Evolutionary conservation across 2,329 filamentous ascomycete species (phyloP).

Genomic region (Colletotrichum sp.): DNA sequence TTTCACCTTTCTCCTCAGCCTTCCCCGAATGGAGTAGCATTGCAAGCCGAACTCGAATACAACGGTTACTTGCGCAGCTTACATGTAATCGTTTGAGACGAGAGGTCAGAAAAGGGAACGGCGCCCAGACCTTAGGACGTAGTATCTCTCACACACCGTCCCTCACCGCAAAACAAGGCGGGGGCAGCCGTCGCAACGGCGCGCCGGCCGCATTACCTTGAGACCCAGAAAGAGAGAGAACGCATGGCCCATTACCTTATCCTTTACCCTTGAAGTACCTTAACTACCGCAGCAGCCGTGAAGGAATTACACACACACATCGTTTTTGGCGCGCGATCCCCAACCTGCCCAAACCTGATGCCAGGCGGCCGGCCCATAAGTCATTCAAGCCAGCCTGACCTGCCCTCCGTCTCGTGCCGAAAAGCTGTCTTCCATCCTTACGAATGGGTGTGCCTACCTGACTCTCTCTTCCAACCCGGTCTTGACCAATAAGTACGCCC

Average conservation of each 20-base stretch:
- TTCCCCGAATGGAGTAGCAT: fast-evolving
- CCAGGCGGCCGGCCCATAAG: neutral
- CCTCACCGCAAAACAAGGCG: constrained; percentile 4
- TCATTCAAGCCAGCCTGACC: neutral
- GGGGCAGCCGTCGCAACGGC: neutral
- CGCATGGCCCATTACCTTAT: neutral
- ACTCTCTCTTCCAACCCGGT: neutral
- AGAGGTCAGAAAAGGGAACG: neutral
- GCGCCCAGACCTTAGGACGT: neutral
- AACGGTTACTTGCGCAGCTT: neutral
- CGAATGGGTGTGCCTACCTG: neutral
- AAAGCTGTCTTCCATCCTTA: neutral
- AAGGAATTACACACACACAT: neutral
- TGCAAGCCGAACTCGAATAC: neutral
- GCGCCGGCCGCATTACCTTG: neutral
- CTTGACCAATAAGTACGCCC: neutral
- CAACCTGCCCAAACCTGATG: neutral
- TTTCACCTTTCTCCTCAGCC: neutral
- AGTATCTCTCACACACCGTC: neutral
- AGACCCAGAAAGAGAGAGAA: neutral
- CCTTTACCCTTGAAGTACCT: neutral
- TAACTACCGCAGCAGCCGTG: neutral
- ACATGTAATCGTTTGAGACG: neutral
- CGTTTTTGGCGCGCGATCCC: neutral
- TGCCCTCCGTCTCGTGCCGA: constrained; percentile 4